Base-by-base conservation (phyloP, 2,329 filamentous ascomycete species). In the Fusarium papillatum region DNA sequence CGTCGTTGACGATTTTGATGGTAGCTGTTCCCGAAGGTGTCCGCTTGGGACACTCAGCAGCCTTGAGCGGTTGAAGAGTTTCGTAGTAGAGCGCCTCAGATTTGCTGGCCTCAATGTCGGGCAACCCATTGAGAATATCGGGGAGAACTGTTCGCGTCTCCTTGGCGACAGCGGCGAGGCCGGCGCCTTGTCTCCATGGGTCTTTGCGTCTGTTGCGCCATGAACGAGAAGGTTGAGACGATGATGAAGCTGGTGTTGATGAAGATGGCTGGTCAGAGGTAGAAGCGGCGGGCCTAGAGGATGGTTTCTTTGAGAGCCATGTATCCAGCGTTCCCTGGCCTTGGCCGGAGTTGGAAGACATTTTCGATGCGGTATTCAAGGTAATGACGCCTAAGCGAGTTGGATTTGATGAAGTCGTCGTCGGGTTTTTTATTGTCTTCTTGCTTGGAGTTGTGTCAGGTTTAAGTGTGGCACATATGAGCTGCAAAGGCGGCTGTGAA, bases 1-100 rank as follows among this genome's bases (percentile, higher is more conserved):
- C 92, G 22, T 86, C 85, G 76, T 91, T 87, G 67, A 91, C 76
- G 43, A 93, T 87, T 31, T 83, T 84, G 75, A 93, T 80, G 22
- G 72, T 67, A 5, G 81, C 69, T 59, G 78, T 84, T 14, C 77
- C 75, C 0, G 80, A 78, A 4, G 82, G 72, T 8, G 80, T 75
- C 46, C 85, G 82, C 6, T 76, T 79, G 1, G 90, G 90, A 70
- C 87, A 90, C 53, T 84, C 82, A 5, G 78, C 73, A 1, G 81
- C 69, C 22, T 84, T 79, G 16, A 92, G 84, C 0, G 79, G 80
- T 7, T 84, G 82, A 3, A 87, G 80, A 9, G 80, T 81, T 36
- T 82, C 79, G 26, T 84, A 80, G 39, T 83, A 81, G 65, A 87
- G 70, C 77, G 81, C 74, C 80, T 85, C 80, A 64, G 88, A 82